Evolutionary conservation across 2,329 filamentous ascomycete genomes (phyloP), one percentile per base, ranked within the genome.

Genomic region (Alternaria ethzedia): DNA sequence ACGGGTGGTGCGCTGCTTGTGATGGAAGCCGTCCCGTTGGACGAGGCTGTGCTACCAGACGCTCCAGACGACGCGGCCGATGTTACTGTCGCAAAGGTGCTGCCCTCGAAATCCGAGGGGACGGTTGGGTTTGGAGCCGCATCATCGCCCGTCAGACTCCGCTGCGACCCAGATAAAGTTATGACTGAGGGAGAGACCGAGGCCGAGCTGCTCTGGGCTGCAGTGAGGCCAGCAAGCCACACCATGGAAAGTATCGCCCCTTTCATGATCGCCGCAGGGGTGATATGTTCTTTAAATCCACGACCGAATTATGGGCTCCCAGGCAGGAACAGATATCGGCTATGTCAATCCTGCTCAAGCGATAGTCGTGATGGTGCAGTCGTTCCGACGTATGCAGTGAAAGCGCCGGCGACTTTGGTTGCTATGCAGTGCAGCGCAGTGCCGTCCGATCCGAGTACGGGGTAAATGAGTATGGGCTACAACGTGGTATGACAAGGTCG

Each of bases 91-190:
- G 65, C 67, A 49, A 78, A 71, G 2, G 66, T 71, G 60, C 71
- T 77, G 46, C 67, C 73, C 30, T 73, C 64, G 57, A 78, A 76
- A 51, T 75, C 70, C 10, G 73, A 73, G 10, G 73, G 68, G 3
- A 78, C 69, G 3, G 73, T 74, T 32, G 77, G 64, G 0, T 68
- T 68, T 9, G 75, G 72, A 20, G 65, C 70, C 20, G 68, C 69
- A 21, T 74, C 71, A 36, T 62, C 73, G 36, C 66, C 62, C 4
- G 66, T 63, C 8, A 66, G 41, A 51, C 61, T 62, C n/a, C 59
- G 68, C 54, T 54, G 71, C 54, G 61, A 74, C 30, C 54, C 66
- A 23, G 70, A 72, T 25, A 77, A 60, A 5, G 75, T 79, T 12
- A 71, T 59, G 52, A 78, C 60, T 6, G 67, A 69, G 45, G 69